Evolutionary conservation across 2,329 filamentous ascomycete genomes (phyloP).

Genomic region (Colletotrichum viniferum): DNA sequence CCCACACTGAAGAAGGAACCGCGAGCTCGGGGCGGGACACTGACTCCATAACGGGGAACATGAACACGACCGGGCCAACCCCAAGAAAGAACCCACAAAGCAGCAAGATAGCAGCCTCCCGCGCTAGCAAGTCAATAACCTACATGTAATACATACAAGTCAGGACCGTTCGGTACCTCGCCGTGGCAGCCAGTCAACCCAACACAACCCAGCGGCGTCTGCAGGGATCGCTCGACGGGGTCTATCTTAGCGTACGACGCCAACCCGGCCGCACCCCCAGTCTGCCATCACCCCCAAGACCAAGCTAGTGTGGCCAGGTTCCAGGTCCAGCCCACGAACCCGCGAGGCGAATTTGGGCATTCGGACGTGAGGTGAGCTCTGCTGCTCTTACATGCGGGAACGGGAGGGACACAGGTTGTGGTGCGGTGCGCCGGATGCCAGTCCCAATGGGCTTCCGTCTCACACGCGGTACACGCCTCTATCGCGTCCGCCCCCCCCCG

Average conservation of each 20-base stretch:
- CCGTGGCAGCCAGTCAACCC: neutral
- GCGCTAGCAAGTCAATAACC: neutral
- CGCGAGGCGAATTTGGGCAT: neutral
- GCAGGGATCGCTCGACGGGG: slow-evolving; percentile 1
- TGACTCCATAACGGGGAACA: neutral
- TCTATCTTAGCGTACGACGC: slow-evolving; percentile 8
- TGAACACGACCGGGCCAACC: neutral
- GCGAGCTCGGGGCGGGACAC: neutral
- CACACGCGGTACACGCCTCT: neutral
- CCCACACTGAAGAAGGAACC: neutral
- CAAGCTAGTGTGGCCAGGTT: neutral
- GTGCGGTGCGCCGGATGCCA: neutral
- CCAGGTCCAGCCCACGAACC: slow-evolving; percentile 14
- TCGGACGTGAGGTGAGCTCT: neutral
- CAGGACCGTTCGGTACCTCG: neutral
- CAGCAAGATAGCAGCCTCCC: neutral
- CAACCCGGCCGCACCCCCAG: neutral
- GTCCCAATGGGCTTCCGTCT: neutral
- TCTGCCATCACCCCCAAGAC: slow-evolving; percentile 7
- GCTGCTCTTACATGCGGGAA: neutral
- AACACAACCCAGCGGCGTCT: neutral
- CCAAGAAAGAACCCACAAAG: neutral
- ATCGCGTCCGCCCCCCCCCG: neutral
- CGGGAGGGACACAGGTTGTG: neutral
- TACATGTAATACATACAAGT: neutral